Base-by-base conservation (phyloP, 2,329 filamentous ascomycete genomes). In the Hypoxylon sp. region DNA sequence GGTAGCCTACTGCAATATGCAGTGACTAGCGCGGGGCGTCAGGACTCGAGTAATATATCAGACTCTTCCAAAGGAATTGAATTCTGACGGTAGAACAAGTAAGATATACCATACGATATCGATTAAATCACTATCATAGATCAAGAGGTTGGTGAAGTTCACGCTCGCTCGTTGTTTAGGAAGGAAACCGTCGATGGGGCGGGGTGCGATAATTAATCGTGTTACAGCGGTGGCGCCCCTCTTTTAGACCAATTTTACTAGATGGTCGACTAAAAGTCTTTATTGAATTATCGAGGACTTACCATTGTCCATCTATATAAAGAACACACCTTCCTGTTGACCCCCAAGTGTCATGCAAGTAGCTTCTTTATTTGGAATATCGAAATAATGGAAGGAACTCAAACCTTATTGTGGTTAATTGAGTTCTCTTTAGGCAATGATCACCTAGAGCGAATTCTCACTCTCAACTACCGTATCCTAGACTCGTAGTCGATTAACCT, bases 181-280 rank as follows among this genome's bases (percentile, higher is more conserved):
- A 43, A 17, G 55, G 46, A 57, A 58, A 21, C 52, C 36, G 17
- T 36, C 19, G 36, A 55, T 58, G 19, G 28, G 59, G 59, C 56
- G 66, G 66, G 66, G 63, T 69, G 59, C 52, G 66, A 68, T 66
- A 68, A 68, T 65, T 63, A 63, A 59, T 65, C 43, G 53, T 59
- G 43, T 30, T 66, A 58, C 62, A 50, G 56, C 46, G 52, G 36
- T 51, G 38, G 52, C n/a, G 46, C 38, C 41, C 41, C 51, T 57
- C 46, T 43, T 38, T 64, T 67, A 63, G 34, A 28, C 25, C 60
- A 57, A 67, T 65, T 65, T 62, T 32, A 14, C 9, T 30, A 10
- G 30, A 64, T 13, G 28, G 28, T 23, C 21, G 34, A 25, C 10
- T 36, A 32, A 9, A 11, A 19, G 9, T 17, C 11, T 19, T n/a